Evolutionary conservation across 75 land plant genomes (phyloP).

Genomic region (Pinus tabuliformis): DNA sequence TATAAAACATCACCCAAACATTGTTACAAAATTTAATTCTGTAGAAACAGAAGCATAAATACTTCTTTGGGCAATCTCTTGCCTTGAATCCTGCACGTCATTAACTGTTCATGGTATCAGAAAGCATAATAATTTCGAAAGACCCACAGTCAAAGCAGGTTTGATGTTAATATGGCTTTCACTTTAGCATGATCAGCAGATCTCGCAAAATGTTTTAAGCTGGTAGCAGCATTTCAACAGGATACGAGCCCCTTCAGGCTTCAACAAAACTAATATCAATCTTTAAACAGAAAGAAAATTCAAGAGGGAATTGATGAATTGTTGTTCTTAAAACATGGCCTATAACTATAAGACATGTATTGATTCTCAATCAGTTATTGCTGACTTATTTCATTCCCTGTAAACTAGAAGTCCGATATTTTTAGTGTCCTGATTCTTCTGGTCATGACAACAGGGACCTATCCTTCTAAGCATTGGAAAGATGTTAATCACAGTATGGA

Average conservation of each 20-base stretch:
- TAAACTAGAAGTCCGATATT: too few species aligned
- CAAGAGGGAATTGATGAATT: too few species aligned
- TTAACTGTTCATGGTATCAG: background rate
- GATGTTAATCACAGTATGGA: too few species aligned
- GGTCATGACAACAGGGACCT: too few species aligned
- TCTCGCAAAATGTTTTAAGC: background rate
- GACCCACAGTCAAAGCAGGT: background rate
- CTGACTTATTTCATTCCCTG: too few species aligned
- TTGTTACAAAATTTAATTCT: background rate
- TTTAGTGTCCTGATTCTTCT: too few species aligned
- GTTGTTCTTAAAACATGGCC: too few species aligned
- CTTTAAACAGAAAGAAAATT: too few species aligned
- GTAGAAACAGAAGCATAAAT: background rate
- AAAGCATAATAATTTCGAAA: background rate
- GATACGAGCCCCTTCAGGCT: too few species aligned
- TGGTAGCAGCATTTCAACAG: background rate
- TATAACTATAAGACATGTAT: too few species aligned
- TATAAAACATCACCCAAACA: background rate
- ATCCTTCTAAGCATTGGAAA: too few species aligned
- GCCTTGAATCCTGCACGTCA: background rate
- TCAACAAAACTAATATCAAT: background rate
- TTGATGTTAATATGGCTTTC: background rate
- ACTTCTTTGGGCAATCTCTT: background rate
- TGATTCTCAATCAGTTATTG: too few species aligned
- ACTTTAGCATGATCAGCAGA: background rate